A percentile compares a stretch with the other conserved stretches of the same genome.
Evolutionary conservation across 345 rosid genomes (phyloP).

Genomic region (Populus nigra): DNA sequence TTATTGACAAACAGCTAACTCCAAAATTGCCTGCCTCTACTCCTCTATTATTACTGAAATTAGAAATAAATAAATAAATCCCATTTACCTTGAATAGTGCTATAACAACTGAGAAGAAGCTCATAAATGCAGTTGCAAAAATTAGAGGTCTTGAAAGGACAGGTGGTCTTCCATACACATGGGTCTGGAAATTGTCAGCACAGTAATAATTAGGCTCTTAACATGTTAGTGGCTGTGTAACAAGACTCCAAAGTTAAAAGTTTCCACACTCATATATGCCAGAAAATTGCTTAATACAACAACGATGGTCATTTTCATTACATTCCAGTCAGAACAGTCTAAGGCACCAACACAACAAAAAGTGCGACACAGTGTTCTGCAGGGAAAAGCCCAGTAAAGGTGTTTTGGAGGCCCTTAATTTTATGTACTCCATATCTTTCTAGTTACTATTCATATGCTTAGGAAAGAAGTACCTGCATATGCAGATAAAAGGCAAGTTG

Average conservation of each 20-base stretch:
- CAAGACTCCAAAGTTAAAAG: not conserved
- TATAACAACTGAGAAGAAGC: slow-evolving; percentile 92
- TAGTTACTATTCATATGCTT: not conserved
- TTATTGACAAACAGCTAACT: not conserved
- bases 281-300: not conserved
- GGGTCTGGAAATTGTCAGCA: slow-evolving; percentile 50
- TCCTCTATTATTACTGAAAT: not conserved
- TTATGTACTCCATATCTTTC: not conserved
- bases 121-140: slow-evolving; percentile 93
- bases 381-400: not conserved
- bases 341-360: not conserved
- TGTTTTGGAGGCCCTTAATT: not conserved
- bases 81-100: slow-evolving; percentile 83
- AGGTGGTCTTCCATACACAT: slow-evolving; percentile 65
- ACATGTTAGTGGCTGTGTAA: not conserved
- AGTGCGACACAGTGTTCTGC: not conserved
- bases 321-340: not conserved
- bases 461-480: slow-evolving; percentile 55
- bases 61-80: not conserved
- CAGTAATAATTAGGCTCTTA: slow-evolving; percentile 13
- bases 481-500: slow-evolving; percentile 90
- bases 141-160: slow-evolving; percentile 69
- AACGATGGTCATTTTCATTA: not conserved
- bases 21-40: not conserved
- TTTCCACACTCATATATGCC: not conserved